Evolutionary conservation across 352 stramenopile genomes (phyloP), one percentile per base, ranked within the genome.

Genomic region (Plasmopara muralis): DNA sequence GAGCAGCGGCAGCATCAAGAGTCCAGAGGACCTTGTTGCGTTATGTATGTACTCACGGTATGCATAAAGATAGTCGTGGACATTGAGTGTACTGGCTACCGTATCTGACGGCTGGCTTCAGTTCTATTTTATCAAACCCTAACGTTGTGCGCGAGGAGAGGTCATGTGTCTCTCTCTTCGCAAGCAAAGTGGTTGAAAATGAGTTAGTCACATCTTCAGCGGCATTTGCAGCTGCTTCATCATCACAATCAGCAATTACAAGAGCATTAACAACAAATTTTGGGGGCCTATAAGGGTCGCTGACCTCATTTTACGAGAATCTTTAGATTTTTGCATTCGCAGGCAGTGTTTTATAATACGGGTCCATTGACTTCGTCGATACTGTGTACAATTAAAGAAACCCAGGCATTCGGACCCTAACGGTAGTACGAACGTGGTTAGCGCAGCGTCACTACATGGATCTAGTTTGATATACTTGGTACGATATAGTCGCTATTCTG

Each of bases 51-150:
- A n/a, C n/a, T n/a, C n/a, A n/a, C n/a, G n/a, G n/a, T 83, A 4
- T 85, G 85, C 58, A 72, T 56, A 14, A 72, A 88, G 18, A 70
- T 83, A 43, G 42, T 65, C n/a, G 35, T 18, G 44, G 44, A 60
- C 29, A 33, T 43, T 14, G 47, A 57, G 37, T 38, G 55, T 31
- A 57, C 33, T 38, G 57, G 50, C 50, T 61, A 68, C 38, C 51
- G 53, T 34, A 59, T 68, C 31, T 72, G 60, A 68, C 46, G 7
- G 10, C 31, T 35, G 7, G 10, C 31, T 35, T 68, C 15, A 47
- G 52, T 30, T 68, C 62, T 20, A 61, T 71, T 28, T 25, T 67
- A 43, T 57, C 58, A 7, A 45, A 53, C 18, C 38, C 39, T 13
- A 45, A 53, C 25, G 31, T 14, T 9, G 6, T 34, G n/a, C 48